Percentiles rank a stretch among this genome's conserved stretches.
These are phyloP conservation scores for Sugiyamaella castrensis DNA, from an alignment of 1,139 yeast genomes.

Conservation along the genomic window DNA sequence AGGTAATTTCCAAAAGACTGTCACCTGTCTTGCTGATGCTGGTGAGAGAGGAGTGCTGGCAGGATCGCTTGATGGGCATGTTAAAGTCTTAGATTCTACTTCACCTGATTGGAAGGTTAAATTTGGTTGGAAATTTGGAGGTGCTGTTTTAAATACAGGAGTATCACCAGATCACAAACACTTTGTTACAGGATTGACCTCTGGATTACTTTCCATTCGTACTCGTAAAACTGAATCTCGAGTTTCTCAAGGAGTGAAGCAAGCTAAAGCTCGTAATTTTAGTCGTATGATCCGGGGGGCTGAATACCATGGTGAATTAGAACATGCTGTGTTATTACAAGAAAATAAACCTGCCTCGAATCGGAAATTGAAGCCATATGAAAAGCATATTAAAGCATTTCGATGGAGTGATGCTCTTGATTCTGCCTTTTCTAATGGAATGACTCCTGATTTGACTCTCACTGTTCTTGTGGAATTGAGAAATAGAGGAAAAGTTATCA, in stretches of 20 bases:
- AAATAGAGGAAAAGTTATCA: constrained; percentile 81
- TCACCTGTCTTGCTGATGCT: constrained; percentile 71
- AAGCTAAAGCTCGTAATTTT: constrained; percentile 49
- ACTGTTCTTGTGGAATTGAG: constrained; percentile 82
- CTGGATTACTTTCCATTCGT: constrained; percentile 84
- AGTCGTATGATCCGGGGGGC: constrained; percentile 86
- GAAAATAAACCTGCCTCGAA: constrained; percentile 39
- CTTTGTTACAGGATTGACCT: constrained; percentile 88
- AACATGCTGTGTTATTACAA: constrained; percentile 66
- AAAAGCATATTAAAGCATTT: constrained; percentile 78
- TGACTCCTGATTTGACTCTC: constrained; percentile 72
- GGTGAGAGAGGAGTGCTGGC: constrained; percentile 74
- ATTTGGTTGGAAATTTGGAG: constrained; percentile 97
- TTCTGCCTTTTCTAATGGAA: constrained; percentile 73
- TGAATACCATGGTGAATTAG: constrained; percentile 87
- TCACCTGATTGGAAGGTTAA: constrained; percentile 80
- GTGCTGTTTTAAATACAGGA: constrained; percentile 85
- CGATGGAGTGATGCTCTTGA: constrained; percentile 93
- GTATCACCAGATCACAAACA: constrained; percentile 89
- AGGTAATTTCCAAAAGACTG: constrained; percentile 87
- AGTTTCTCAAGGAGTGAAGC: constrained; percentile 48
- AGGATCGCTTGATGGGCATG: constrained; percentile 96
- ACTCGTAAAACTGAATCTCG: constrained; percentile 74
- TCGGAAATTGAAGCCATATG: constrained; percentile 74
- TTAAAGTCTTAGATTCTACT: constrained; percentile 82